Conservation (phyloP, 805 yeast genomes). For the Ogataea nakhonphanomensis region DNA sequence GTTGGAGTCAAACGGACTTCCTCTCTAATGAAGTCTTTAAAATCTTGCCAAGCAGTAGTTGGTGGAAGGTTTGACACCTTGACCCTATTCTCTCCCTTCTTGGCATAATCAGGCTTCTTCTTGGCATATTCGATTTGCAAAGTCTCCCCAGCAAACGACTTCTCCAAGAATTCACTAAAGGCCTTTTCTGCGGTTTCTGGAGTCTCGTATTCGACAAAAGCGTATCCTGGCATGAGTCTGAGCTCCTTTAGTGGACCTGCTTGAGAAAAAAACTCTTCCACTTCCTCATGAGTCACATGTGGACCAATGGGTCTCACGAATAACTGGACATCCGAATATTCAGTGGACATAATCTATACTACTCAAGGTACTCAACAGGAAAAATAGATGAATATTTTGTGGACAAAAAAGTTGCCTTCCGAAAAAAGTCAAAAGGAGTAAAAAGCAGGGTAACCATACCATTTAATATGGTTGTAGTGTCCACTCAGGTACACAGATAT, state of each 20-base stretch:
- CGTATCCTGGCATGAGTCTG: constrained; percentile 76
- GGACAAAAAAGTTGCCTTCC: constrained; percentile 6
- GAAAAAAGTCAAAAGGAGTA: neutral
- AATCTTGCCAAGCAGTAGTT: constrained; percentile 81
- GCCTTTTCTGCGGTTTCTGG: constrained; percentile 53
- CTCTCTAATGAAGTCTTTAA: constrained; percentile 86
- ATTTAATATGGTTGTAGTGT: constrained; percentile 7
- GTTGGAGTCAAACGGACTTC: constrained; percentile 62
- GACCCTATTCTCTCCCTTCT: constrained; percentile 72
- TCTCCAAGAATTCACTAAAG: constrained; percentile 41
- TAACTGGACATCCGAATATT: constrained; percentile 35
- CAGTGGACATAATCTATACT: constrained; percentile 17
- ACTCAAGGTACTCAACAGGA: constrained; percentile 1
- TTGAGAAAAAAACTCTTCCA: constrained; percentile 64
- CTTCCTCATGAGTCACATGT: constrained; percentile 43
- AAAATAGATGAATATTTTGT: constrained; percentile 1
- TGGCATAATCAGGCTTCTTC: constrained; percentile 47
- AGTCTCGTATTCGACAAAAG: constrained; percentile 80
- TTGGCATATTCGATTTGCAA: constrained; percentile 54
- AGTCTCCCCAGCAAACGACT: constrained; percentile 48
- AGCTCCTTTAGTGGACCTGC: constrained; percentile 68
- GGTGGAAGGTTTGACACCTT: constrained; percentile 69
- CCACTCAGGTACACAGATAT: constrained; percentile 7
- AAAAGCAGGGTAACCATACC: neutral
- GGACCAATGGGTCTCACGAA: constrained; percentile 39